A percentile compares a stretch with the other conserved stretches of the same genome.
phyloP scores from a whole-genome alignment of 2,329 filamentous ascomycete genomes.

The Penicillium sp. region DNA sequence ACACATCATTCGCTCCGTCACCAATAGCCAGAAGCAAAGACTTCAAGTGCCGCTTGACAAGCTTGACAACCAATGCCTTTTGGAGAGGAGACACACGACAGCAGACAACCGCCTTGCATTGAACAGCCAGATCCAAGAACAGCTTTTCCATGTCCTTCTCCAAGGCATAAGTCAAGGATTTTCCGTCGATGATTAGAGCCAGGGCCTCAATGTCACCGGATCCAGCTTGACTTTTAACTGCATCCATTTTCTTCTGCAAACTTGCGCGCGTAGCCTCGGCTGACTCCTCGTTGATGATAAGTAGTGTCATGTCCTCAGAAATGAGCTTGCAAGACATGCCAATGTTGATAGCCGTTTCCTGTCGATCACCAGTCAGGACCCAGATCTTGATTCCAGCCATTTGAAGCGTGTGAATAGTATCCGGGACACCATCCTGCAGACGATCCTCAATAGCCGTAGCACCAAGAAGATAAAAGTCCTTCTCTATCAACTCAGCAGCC shows the following conservation, averaged over 20 bases:
- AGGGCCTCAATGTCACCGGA: constrained; percentile 64
- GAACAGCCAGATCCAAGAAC: constrained; percentile 85
- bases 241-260: constrained; percentile 86
- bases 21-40: constrained; percentile 91
- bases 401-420: constrained; percentile 95
- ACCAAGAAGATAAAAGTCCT: constrained; percentile 82
- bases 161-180: constrained; percentile 85
- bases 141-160: constrained; percentile 91
- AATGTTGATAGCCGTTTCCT: constrained; percentile 99
- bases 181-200: constrained; percentile 91
- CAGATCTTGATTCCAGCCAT: constrained; percentile 97
- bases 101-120: constrained; percentile 99
- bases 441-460: constrained; percentile 97
- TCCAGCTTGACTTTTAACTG: constrained; percentile 76
- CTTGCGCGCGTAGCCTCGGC: constrained; percentile 77
- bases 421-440: constrained; percentile 92
- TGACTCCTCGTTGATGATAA: constrained; percentile 91
- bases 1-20: constrained; percentile 98
- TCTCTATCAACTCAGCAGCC: constrained; percentile 90
- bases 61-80: constrained; percentile 94
- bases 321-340: constrained; percentile 99
- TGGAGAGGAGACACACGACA: constrained; percentile 93
- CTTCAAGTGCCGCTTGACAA: constrained; percentile 91
- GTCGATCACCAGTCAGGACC: constrained; percentile 94
- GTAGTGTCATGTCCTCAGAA: constrained; percentile 95